Conservation (phyloP, 2,329 filamentous ascomycete genomes). For the Dendryphion nanum region DNA sequence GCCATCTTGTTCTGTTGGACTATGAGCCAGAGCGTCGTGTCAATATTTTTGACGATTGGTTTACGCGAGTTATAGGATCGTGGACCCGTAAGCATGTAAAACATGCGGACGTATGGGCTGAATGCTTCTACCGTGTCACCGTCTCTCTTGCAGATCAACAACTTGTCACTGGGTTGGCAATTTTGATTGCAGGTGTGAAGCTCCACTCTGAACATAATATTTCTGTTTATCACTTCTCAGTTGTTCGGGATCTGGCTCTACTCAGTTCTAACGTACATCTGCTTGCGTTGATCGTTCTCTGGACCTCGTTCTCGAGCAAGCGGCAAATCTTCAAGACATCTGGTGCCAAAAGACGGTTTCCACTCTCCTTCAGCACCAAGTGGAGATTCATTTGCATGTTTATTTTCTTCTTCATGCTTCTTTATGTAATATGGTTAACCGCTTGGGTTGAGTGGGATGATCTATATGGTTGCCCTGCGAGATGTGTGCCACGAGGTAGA, state of each 20-base stretch:
- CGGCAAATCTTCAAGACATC: not conserved
- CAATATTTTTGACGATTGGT: not conserved
- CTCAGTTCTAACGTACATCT: constrained; percentile 26
- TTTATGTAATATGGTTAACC: not conserved
- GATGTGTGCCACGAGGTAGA: too few relatives aligned
- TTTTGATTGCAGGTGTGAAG: constrained; percentile 20
- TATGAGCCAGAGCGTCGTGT: not conserved
- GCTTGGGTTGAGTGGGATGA: not conserved
- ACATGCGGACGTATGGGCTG: not conserved
- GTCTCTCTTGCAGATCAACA: constrained; percentile 27
- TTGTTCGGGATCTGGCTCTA: constrained; percentile 28
- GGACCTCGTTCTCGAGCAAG: constrained; percentile 9
- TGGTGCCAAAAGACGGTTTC: not conserved
- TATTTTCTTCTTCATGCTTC: not conserved
- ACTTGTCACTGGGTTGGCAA: constrained; percentile 24
- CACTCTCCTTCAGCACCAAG: not conserved
- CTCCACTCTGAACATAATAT: constrained; percentile 13
- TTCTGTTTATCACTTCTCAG: constrained; percentile 22
- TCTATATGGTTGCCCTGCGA: not conserved
- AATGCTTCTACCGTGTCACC: constrained; percentile 9
- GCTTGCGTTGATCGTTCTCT: constrained; percentile 16
- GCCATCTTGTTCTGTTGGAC: not conserved
- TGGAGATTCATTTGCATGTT: constrained; percentile 4
- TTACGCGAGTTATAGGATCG: not conserved
- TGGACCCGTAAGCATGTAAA: not conserved